A percentile compares a stretch with the other conserved stretches of the same genome.
Evolutionary conservation across 129 eudicot species (phyloP).

Genomic region (Scalesia atractyloides): DNA sequence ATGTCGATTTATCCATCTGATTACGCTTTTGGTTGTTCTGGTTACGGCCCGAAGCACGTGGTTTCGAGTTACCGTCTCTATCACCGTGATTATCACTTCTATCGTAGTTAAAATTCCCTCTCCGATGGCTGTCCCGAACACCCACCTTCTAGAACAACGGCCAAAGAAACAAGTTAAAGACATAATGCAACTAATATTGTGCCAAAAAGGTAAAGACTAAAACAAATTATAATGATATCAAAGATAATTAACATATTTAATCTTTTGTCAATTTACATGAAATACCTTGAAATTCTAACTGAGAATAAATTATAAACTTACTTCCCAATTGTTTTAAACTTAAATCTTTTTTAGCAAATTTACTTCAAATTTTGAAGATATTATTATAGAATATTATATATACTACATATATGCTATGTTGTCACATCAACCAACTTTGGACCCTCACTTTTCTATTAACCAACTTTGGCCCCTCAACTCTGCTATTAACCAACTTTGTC

Average conservation of each 20-base stretch:
- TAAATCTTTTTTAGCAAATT: background rate
- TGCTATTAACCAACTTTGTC: no score
- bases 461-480: no score
- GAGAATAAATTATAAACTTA: background rate
- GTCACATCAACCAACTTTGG: no score
- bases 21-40: conserved; percentile 62
- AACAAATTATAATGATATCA: background rate
- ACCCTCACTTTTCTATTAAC: no score
- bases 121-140: conserved; percentile 62
- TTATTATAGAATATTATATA: no score
- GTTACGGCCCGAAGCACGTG: conserved; percentile 62
- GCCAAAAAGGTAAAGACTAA: background rate
- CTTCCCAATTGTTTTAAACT: background rate
- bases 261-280: background rate
- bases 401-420: no score
- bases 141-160: conserved; percentile 59
- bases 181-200: background rate
- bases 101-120: conserved; percentile 73
- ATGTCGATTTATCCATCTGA: conserved; percentile 63
- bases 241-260: background rate
- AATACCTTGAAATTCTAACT: background rate
- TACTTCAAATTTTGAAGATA: background rate
- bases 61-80: conserved; percentile 62
- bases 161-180: conserved; percentile 12
- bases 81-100: conserved; percentile 67